Percentiles rank a stretch among this genome's conserved stretches.
Conservation (phyloP, 192 early-diverging fungal species). For the Pilobolus umbonatus region DNA sequence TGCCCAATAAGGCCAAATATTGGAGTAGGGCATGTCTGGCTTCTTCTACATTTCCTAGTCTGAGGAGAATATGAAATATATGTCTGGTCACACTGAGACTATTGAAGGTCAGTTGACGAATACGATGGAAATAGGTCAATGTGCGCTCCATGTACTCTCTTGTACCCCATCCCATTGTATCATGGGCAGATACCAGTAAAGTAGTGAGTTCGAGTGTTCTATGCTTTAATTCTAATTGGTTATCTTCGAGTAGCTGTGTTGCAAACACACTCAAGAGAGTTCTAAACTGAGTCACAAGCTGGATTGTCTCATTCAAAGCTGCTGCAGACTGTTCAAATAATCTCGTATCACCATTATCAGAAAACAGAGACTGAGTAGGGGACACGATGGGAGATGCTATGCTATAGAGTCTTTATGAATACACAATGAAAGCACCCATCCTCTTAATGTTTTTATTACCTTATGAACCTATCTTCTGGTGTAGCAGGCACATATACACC, state of each 20-base stretch:
- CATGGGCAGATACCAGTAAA: slow-evolving; percentile 5
- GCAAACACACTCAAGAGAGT: slow-evolving; percentile 11
- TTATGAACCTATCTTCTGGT: not conserved
- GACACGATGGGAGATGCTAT: slow-evolving; percentile 1
- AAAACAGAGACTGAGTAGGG: not conserved
- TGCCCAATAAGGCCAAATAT: slow-evolving; percentile 51
- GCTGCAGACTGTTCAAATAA: not conserved
- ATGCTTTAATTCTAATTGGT: not conserved
- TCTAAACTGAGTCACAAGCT: not conserved
- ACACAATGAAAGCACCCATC: not conserved
- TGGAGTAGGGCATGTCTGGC: slow-evolving; percentile 57
- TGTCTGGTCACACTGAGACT: slow-evolving; percentile 62
- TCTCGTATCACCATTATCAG: not conserved
- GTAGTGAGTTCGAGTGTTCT: not conserved
- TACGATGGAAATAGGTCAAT: not conserved
- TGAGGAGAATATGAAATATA: slow-evolving; percentile 47
- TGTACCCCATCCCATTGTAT: slow-evolving; percentile 8
- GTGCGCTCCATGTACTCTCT: not conserved
- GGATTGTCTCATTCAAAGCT: slow-evolving; percentile 4
- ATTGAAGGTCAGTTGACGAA: slow-evolving; percentile 56
- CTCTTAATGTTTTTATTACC: not conserved
- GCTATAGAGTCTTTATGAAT: not conserved
- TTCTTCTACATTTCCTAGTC: slow-evolving; percentile 63
- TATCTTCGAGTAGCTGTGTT: not conserved
- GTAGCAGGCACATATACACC: slow-evolving; percentile 27